Percentiles rank a stretch among this genome's conserved stretches.
phyloP scores from a whole-genome alignment of 257 asterid species.

The Nemophila menziesii region DNA sequence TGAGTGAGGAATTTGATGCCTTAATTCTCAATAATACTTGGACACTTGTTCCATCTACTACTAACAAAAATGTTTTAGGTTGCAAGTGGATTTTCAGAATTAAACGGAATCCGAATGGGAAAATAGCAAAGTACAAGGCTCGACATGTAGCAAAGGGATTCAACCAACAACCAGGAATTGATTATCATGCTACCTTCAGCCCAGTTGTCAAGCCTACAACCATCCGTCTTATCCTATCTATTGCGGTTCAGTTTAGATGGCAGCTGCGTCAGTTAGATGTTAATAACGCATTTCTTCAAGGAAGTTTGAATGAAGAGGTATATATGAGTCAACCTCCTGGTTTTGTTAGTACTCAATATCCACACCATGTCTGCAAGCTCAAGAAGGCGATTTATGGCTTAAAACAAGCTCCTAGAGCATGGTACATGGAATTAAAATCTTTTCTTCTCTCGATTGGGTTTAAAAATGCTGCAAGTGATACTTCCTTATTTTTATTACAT shows the following conservation, averaged over 20 bases:
- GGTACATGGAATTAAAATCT: neutral
- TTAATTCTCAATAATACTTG: too few relatives aligned
- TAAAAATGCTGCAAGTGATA: neutral
- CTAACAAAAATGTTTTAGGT: neutral
- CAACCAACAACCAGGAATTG: neutral
- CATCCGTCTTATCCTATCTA: neutral
- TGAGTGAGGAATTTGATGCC: too few relatives aligned
- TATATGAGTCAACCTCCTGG: too few relatives aligned
- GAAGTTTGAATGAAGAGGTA: too few relatives aligned
- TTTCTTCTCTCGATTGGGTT: neutral
- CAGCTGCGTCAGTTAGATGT: neutral
- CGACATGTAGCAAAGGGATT: neutral
- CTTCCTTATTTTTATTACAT: neutral
- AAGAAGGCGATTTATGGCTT: too few relatives aligned
- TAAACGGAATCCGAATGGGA: too few relatives aligned
- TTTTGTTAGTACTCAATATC: too few relatives aligned
- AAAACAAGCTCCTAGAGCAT: too few relatives aligned
- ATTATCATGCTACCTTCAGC: neutral
- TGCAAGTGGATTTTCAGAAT: too few relatives aligned
- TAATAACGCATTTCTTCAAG: too few relatives aligned
- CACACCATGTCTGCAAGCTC: too few relatives aligned
- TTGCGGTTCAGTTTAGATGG: neutral
- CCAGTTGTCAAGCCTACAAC: neutral
- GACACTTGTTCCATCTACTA: neutral
- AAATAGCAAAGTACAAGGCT: too few relatives aligned